Base-by-base conservation (phyloP, 345 rosid species). In the Tarenaya hassleriana region DNA sequence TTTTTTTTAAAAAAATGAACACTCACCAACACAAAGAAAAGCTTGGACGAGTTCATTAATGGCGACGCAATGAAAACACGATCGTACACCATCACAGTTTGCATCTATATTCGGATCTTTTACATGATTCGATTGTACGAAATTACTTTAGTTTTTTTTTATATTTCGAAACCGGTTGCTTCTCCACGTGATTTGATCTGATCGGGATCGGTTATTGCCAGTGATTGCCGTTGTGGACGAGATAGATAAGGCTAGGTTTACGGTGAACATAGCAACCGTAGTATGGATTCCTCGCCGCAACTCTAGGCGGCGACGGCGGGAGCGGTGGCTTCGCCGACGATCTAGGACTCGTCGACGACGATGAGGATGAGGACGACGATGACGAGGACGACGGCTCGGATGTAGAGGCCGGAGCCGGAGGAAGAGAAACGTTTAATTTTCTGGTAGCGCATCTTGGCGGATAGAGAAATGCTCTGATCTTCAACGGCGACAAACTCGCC, bases 381-480 rank as follows among this genome's bases (percentile, higher is more conserved):
- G 57, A 55, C 0, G 43, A 14, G 13, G 17, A 18, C 8, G 47
- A 42, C 10, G 16, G 21, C 13, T 42, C 21, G 3, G 47, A 29
- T 0, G 70, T 60, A 33, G 53, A 47, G 8, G 51, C 51, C 7
- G 53, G 2, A 2, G 3, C 40, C 34, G 61, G 40, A 40, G 65
- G 50, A 10, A 60, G 65, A 0, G 71, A 43, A 16, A 58, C 1
- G 80, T 60, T 1, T 48, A 37, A 0, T 58, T 45, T 68, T 52
- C 61, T 75, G 61, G 79, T 29, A 55, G 47, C 12, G 8, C 75
- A 58, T 64, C 63, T 61, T 0, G 68, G 58, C 9, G 45, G 78
- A 32, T 72, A 77, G 54, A 90, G 81, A 66, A 90, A 84, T 15
- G 85, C 94, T 61, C 91, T 80, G 73, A 86, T 82, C 82, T 90